Evolutionary conservation across 1,139 yeast genomes (phyloP).

Genomic region (Blastobotrys capitulatus): DNA sequence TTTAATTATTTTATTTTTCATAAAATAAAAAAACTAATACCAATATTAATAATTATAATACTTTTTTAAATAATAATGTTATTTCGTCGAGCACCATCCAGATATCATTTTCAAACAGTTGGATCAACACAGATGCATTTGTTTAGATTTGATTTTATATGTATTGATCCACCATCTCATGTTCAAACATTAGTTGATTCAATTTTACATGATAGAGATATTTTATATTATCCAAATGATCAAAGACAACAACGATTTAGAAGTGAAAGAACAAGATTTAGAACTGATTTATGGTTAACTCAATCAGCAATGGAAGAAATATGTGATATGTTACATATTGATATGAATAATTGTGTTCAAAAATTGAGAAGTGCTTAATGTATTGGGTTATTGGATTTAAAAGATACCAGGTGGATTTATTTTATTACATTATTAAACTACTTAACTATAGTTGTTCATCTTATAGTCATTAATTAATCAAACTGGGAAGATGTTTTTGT

Average conservation of each 20-base stretch:
- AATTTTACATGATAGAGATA: background rate
- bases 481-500: too few relatives aligned
- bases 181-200: background rate
- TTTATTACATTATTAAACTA: too few relatives aligned
- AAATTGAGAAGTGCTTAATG: too few relatives aligned
- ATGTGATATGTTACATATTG: background rate
- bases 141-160: background rate
- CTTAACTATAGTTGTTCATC: too few relatives aligned
- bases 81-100: background rate
- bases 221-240: background rate
- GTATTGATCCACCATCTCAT: background rate
- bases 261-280: background rate
- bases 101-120: background rate
- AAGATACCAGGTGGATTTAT: too few relatives aligned
- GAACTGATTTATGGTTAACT: background rate
- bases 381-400: too few relatives aligned
- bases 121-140: background rate
- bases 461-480: too few relatives aligned
- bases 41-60: background rate
- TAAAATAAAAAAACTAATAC: too few relatives aligned
- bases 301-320: background rate
- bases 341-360: background rate
- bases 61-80: background rate
- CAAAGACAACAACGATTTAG: background rate
- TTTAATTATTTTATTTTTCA: too few relatives aligned